Conservation (phyloP, 306 rosid species). For the Hippophae gyantsensis region DNA sequence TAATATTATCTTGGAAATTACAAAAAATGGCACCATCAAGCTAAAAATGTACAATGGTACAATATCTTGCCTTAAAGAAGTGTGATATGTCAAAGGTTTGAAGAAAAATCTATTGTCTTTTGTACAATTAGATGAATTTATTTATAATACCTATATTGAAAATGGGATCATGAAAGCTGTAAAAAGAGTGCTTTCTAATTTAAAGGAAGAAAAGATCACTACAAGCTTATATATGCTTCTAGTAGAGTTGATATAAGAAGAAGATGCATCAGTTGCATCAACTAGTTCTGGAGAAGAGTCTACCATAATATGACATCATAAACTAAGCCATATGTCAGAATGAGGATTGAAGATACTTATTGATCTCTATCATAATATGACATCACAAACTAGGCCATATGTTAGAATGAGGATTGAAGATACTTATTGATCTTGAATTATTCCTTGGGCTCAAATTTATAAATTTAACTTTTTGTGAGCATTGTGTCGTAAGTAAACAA, state of each 20-base stretch:
- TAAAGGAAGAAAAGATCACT: background rate
- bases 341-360: background rate
- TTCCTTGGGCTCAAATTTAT: too few relatives aligned
- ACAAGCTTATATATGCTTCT: too few relatives aligned
- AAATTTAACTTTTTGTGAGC: background rate
- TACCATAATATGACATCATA: background rate
- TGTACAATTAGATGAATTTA: too few relatives aligned
- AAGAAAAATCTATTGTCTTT: too few relatives aligned
- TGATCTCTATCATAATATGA: background rate
- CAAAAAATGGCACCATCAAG: background rate
- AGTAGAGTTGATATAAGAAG: too few relatives aligned
- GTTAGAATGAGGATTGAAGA: too few relatives aligned
- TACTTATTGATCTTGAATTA: background rate
- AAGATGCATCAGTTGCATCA: background rate
- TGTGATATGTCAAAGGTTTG: too few relatives aligned
- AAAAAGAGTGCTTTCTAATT: background rate
- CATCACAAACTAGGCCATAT: background rate
- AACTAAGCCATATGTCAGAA: background rate
- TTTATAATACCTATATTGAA: too few relatives aligned
- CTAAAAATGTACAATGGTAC: too few relatives aligned
- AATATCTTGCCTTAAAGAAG: too few relatives aligned
- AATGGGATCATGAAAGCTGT: too few relatives aligned
- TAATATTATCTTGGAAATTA: background rate
- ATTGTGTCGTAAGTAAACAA: background rate
- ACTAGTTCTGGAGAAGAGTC: background rate